phyloP scores from a whole-genome alignment of 1,139 yeast genomes.

The Nakaseomyces kungkrabaensis region DNA sequence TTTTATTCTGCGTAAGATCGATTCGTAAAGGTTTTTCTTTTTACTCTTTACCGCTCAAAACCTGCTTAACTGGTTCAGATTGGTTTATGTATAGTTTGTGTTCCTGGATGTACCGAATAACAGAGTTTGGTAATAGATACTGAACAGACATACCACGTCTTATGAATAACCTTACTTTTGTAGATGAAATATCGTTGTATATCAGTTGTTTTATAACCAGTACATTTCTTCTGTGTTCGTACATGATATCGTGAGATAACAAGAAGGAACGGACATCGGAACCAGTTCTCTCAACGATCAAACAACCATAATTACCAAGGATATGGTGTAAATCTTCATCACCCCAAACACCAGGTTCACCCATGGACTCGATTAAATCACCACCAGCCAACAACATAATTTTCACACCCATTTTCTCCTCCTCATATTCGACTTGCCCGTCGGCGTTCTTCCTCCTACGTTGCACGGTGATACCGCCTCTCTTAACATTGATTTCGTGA shows the following conservation, averaged over 20 bases:
- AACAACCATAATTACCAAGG: conserved; percentile 88
- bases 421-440: background rate
- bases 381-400: conserved; percentile 97
- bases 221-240: conserved; percentile 88
- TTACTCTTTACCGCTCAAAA: conserved; percentile 42
- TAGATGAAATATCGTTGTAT: conserved; percentile 90
- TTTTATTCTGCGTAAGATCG: background rate
- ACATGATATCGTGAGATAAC: conserved; percentile 90
- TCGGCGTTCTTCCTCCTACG: background rate
- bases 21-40: background rate
- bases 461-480: conserved; percentile 58
- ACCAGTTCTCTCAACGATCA: conserved; percentile 94
- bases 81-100: conserved; percentile 77
- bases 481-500: conserved; percentile 81
- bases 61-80: conserved; percentile 89
- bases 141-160: conserved; percentile 97
- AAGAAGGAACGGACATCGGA: conserved; percentile 88
- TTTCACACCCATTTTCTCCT: conserved; percentile 73
- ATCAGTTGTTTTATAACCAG: conserved; percentile 91
- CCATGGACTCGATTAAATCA: conserved; percentile 94
- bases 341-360: conserved; percentile 99
- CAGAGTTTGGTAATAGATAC: conserved; percentile 86
- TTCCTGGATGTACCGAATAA: conserved; percentile 88
- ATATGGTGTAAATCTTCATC: conserved; percentile 92
- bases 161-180: conserved; percentile 84